A percentile compares a stretch with the other conserved stretches of the same genome.
These are phyloP conservation scores for Russula olivacea DNA, from an alignment of 768 basidiomycete species.

Conservation along the genomic window DNA sequence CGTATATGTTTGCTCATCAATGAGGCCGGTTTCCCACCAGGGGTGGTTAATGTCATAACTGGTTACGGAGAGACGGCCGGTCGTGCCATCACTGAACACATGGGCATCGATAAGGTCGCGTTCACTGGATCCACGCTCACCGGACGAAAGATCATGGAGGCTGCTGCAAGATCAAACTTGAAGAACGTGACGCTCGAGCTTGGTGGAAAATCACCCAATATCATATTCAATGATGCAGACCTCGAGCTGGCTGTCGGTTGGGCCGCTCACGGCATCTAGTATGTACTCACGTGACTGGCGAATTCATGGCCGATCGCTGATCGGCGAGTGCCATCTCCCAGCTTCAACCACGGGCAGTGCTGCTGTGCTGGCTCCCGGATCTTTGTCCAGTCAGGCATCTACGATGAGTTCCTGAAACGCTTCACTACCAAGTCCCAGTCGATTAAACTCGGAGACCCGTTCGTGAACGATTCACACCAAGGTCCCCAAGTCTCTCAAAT, in stretches of 20 bases:
- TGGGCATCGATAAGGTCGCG: slow-evolving; percentile 54
- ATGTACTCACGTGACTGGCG: slow-evolving; percentile 24
- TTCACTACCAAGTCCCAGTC: slow-evolving; percentile 50
- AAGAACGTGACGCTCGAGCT: slow-evolving; percentile 69
- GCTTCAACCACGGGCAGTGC: slow-evolving; percentile 69
- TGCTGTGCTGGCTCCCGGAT: slow-evolving; percentile 81
- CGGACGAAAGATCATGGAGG: slow-evolving; percentile 58
- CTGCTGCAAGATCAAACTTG: slow-evolving; percentile 56
- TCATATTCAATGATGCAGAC: slow-evolving; percentile 60
- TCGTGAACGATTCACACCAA: slow-evolving; percentile 51
- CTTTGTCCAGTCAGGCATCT: slow-evolving; percentile 72
- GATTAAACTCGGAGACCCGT: slow-evolving; percentile 69
- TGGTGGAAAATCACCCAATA: slow-evolving; percentile 61
- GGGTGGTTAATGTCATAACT: slow-evolving; percentile 55
- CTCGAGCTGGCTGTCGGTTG: slow-evolving; percentile 53
- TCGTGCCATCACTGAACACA: slow-evolving; percentile 50
- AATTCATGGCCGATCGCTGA: neutral
- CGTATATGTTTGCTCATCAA: slow-evolving; percentile 40
- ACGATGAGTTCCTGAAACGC: slow-evolving; percentile 64
- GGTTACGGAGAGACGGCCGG: slow-evolving; percentile 54
- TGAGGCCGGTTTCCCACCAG: slow-evolving; percentile 58
- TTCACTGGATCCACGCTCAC: slow-evolving; percentile 65
- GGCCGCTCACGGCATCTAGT: slow-evolving; percentile 56
- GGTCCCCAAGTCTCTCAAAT: slow-evolving; percentile 75
- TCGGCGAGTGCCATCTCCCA: slow-evolving; percentile 24